Evolutionary conservation across 1,284 basidiomycete species (phyloP).

Genomic region (Apiotrichum porosum): DNA sequence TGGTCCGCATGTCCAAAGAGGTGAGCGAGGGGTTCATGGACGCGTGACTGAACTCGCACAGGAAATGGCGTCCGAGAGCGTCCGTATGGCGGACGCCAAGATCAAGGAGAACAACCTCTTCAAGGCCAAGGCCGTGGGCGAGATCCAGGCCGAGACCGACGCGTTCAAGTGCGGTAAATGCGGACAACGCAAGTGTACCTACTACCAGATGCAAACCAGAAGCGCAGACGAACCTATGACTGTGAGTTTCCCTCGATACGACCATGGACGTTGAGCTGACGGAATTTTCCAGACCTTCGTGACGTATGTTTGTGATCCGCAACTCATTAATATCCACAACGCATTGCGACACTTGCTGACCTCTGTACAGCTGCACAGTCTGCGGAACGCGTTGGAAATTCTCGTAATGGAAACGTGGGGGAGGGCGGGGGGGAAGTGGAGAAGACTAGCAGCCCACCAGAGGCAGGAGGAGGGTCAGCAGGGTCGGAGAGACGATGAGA

Average conservation of each 20-base stretch:
- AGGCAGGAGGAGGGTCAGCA: no score
- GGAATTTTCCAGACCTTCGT: conserved; percentile 58
- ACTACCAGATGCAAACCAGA: conserved; percentile 90
- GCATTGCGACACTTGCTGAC: no score
- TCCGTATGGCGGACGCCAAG: conserved; percentile 73
- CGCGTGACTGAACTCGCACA: background rate
- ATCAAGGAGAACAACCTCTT: conserved; percentile 85
- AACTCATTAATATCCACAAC: no score
- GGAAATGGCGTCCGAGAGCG: conserved; percentile 95
- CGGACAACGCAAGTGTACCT: conserved; percentile 84
- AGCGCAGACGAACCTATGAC: conserved; percentile 97
- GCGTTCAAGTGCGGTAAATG: conserved; percentile 96
- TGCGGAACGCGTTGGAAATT: no score
- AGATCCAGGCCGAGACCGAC: conserved; percentile 90
- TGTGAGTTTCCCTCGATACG: no score
- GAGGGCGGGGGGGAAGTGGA: no score
- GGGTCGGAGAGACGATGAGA: no score
- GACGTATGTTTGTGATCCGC: no score
- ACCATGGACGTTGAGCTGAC: background rate
- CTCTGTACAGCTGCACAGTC: no score
- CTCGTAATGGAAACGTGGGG: no score
- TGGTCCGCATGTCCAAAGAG: conserved; percentile 76
- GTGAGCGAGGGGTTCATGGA: conserved; percentile 48
- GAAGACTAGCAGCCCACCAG: no score
- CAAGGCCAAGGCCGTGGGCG: conserved; percentile 83